Evolutionary conservation across 2,329 filamentous ascomycete genomes (phyloP).

Genomic region (Claviceps purpurea): DNA sequence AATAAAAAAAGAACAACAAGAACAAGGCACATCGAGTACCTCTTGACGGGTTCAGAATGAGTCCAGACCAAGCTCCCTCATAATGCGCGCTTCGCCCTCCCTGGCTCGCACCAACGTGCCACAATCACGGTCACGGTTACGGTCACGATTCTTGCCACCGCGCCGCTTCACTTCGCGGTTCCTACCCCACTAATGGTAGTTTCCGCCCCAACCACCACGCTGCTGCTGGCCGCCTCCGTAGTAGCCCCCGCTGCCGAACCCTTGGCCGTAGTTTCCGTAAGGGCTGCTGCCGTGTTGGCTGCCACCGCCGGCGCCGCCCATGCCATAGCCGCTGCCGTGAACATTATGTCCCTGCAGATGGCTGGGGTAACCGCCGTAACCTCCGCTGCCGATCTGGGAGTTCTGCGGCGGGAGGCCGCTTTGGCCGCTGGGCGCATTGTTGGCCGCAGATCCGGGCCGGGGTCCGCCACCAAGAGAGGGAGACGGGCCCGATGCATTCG

Average conservation of each 20-base stretch:
- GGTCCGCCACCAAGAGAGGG: slow-evolving; percentile 40
- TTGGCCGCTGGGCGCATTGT: slow-evolving; percentile 35
- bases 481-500: slow-evolving; percentile 35
- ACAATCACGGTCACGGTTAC: slow-evolving; percentile 1
- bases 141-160: slow-evolving; percentile 7
- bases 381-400: slow-evolving; percentile 37
- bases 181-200: slow-evolving; percentile 38
- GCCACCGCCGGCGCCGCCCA: slow-evolving; percentile 35
- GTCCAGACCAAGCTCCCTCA: slow-evolving; percentile 8
- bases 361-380: slow-evolving; percentile 41
- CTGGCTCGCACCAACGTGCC: not conserved
- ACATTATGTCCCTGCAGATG: slow-evolving; percentile 40
- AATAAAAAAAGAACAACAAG: not conserved
- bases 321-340: slow-evolving; percentile 43
- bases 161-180: slow-evolving; percentile 15
- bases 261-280: slow-evolving; percentile 39
- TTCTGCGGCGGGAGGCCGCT: slow-evolving; percentile 41
- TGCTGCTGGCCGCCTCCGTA: slow-evolving; percentile 31
- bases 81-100: slow-evolving; percentile 7
- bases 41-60: slow-evolving; percentile 3
- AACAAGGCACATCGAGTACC: not conserved
- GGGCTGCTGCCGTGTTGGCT: slow-evolving; percentile 39
- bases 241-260: slow-evolving; percentile 33
- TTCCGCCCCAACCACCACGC: slow-evolving; percentile 45
- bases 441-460: slow-evolving; percentile 45